Evolutionary conservation across 495 filamentous ascomycete species (phyloP), one percentile per base, ranked within the genome.

Genomic region (Aspergillus diversus): DNA sequence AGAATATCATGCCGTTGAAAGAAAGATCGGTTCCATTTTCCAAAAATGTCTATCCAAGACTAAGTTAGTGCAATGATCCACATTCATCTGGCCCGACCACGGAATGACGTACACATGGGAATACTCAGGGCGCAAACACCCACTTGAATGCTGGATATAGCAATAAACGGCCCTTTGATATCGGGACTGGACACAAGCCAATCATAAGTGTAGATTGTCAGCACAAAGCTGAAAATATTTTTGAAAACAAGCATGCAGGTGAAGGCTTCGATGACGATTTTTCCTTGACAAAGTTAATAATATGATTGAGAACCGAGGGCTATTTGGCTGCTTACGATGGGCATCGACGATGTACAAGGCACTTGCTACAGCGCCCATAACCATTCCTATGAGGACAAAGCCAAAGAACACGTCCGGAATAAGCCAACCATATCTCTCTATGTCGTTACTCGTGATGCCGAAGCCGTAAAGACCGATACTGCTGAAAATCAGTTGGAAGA

Each of bases 311-410:
- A 15, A 35, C 5, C 6, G 7, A n/a, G 6, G 16, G 15, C 8
- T 5, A 54, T 5, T 55, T 4, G 13, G 12, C 42, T 53, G 84
- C 89, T 79, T 76, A 90, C 92, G 88, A 75, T 97, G 92, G 2
- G 93, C 93, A 78, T 97, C 93, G 1, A 97, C 92, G 66, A 97
- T 90, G 67, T 97, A 97, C n/a, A 97, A 73, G 1, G 91, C 89
- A 55, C 87, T 89, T 0, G 90, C 87, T 6, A 97, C 92, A 0
- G 93, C 93, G 3, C 93, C 93, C 65, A 96, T 84, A 2, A 97
- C 91, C 90, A 96, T 96, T 0, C 93, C 93, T 63, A 88, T 85
- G 5, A 96, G 89, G 59, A 91, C 79, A 48, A 91, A 79, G 0
- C 81, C 86, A 64, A 96, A 95, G 67, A 92, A 96, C 27, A 92